Evolutionary conservation across 176 grass and related monocot species (phyloP), one percentile per base, ranked within the genome.

Genomic region (Pharus latifolius): DNA sequence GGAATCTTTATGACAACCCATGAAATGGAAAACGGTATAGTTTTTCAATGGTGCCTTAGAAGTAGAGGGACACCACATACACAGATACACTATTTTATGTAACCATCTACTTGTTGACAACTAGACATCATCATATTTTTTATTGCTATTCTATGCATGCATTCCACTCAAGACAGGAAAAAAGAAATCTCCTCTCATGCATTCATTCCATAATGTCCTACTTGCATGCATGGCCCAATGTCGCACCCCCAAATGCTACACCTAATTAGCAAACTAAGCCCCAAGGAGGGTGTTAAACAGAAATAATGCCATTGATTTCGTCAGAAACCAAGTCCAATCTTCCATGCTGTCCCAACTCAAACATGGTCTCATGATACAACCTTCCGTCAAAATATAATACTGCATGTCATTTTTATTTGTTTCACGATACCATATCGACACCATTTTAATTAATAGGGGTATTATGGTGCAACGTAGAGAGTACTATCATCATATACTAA

Each of bases 31-130:
- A 65, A 70, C 7, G 1, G 25, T 53, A n/a, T 23, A 9, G 18
- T 50, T 26, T 11, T 35, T 45, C 33, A 28, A 34, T 43, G 26
- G 53, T 35, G 53, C 28, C 44, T 5, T n/a, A 37, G 51, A 62
- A 44, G 69, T 60, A 68, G 53, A 80, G 76, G 70, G 37, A 7
- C 76, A 48, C 71, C 70, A 32, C 41, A 37, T 51, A 28, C 69
- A 10, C 41, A 37, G 41, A 28, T 61, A 10, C 10, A 2, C 25
- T 34, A 22, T 16, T 50, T 46, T 49, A 9, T 11, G 56, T 18
- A 33, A 43, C 42, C 71, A 50, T 38, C 40, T 11, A 65, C 60
- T 63, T 56, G 71, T 26, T 65, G 65, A 65, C 58, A 70, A 63
- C 77, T 81, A 19, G 22, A 71, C 58, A 76, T 16, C 72, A 57